A percentile compares a stretch with the other conserved stretches of the same genome.
Conservation (phyloP, 2,329 filamentous ascomycete species). For the Aspergillus sp. region DNA sequence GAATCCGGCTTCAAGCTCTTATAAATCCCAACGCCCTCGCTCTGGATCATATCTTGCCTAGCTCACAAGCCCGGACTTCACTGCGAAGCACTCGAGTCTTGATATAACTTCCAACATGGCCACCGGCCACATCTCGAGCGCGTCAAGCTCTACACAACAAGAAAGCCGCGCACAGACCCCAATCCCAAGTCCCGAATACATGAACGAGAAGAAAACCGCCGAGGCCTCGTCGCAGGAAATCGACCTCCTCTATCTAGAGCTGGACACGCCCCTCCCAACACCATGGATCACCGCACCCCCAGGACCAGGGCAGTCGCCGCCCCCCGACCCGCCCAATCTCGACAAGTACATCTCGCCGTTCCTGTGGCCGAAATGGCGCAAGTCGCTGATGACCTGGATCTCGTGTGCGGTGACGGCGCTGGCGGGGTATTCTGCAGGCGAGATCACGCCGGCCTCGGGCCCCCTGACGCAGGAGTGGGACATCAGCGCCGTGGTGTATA, state of each 20-base stretch:
- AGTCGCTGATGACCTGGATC: conserved; percentile 68
- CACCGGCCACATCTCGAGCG: neutral
- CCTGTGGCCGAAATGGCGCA: conserved; percentile 68
- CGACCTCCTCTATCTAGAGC: conserved; percentile 60
- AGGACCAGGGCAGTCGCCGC: conserved; percentile 30
- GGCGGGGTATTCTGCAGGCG: conserved; percentile 78
- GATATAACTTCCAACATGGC: neutral
- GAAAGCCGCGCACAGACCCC: neutral
- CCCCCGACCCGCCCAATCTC: conserved; percentile 65
- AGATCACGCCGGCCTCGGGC: conserved; percentile 69
- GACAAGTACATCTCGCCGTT: conserved; percentile 68
- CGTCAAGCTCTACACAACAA: neutral
- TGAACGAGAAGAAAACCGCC: neutral
- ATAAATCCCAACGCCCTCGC: neutral
- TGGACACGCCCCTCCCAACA: conserved; percentile 59
- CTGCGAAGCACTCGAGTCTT: neutral
- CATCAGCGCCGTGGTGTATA: conserved; percentile 64
- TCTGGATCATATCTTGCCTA: neutral
- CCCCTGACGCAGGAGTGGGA: conserved; percentile 67
- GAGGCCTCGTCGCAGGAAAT: conserved; percentile 37
- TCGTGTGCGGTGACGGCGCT: conserved; percentile 74
- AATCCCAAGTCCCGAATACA: neutral
- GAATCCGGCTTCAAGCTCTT: neutral
- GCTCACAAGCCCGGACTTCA: neutral
- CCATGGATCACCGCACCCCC: conserved; percentile 35